Base-by-base conservation (phyloP, 257 asterid genomes). In the Penstemon newberryi region DNA sequence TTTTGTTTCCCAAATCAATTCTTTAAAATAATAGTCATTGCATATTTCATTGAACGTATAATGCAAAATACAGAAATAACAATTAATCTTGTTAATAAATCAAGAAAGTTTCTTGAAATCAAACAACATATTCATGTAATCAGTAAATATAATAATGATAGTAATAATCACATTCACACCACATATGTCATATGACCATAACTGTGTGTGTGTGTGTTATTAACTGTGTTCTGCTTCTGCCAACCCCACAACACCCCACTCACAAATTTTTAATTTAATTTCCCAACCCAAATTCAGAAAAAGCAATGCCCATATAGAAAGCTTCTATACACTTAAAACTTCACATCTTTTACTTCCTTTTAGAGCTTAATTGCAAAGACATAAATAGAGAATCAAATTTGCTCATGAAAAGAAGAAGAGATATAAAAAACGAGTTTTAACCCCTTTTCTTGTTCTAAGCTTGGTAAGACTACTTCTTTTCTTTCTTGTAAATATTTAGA, bases 281-380 rank as follows among this genome's bases (percentile, higher is more conserved):
- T 69, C 58, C 60, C 55, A 67, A 69, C 74, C 73, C 71, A 73
- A 57, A 67, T 38, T 54, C 63, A 63, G 43, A 70, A 68, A 60
- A 63, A 40, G 63, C 63, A 40, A 13, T 67, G 55, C 71, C 6
- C 52, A 40, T 1, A 58, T 57, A 63, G 53, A 45, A 69, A 75
- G 43, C 66, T 57, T 38, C 7, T 40, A 8, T 18, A 8, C 40
- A 9, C 67, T 1, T 63, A 4, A 40, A 79, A 62, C 43, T 57
- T 64, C 71, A 64, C 66, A 79, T 75, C 76, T 58, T 79, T 72
- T 54, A 8, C 58, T 63, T 57, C 82, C 60, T 56, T 65, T 58
- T 56, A 4, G 45, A 42, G 41, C 54, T 49, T n/a, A 55, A 10
- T 7, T 40, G 13, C 40, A 62, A 37, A 42, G 43, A 49, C 36